These are phyloP conservation scores for Diplodia mutila DNA, from an alignment of 2,329 filamentous ascomycete species.

Conservation along the genomic window DNA sequence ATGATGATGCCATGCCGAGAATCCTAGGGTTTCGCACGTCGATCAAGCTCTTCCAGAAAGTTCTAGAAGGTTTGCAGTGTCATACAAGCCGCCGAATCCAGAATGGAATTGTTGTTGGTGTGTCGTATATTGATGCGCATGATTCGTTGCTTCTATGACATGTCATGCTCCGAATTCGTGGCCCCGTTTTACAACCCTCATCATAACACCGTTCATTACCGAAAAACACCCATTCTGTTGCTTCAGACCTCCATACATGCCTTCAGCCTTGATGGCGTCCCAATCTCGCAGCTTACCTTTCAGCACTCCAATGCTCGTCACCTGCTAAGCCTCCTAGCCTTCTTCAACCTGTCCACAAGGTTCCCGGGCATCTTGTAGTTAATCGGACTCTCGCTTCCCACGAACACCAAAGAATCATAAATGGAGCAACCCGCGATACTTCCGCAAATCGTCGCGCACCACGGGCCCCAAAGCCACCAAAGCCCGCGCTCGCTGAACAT, in stretches of 20 bases:
- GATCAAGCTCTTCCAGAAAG: not conserved
- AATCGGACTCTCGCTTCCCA: conserved; percentile 43
- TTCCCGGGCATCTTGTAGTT: conserved; percentile 48
- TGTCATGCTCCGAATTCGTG: too few species aligned
- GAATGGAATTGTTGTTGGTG: too few species aligned
- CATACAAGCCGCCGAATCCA: not conserved
- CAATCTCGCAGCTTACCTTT: too few species aligned
- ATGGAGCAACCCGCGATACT: conserved; percentile 38
- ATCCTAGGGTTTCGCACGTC: not conserved
- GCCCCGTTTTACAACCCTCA: too few species aligned
- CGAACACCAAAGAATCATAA: conserved; percentile 46
- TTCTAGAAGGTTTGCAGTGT: not conserved
- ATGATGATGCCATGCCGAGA: not conserved
- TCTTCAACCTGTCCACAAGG: conserved; percentile 10
- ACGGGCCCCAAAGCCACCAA: conserved; percentile 47
- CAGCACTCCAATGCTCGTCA: too few species aligned
- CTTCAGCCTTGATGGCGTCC: too few species aligned
- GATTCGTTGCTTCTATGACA: not conserved
- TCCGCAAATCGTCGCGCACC: conserved; percentile 40
- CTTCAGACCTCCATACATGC: too few species aligned
- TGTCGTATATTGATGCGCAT: not conserved
- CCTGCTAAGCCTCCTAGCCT: not conserved
- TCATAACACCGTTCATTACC: too few species aligned
- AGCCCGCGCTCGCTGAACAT: conserved; percentile 43
- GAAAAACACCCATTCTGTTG: not conserved